A percentile compares a stretch with the other conserved stretches of the same genome.
phyloP scores from a whole-genome alignment of 106 monocot genomes.

The Dendrobium chrysotoxum region DNA sequence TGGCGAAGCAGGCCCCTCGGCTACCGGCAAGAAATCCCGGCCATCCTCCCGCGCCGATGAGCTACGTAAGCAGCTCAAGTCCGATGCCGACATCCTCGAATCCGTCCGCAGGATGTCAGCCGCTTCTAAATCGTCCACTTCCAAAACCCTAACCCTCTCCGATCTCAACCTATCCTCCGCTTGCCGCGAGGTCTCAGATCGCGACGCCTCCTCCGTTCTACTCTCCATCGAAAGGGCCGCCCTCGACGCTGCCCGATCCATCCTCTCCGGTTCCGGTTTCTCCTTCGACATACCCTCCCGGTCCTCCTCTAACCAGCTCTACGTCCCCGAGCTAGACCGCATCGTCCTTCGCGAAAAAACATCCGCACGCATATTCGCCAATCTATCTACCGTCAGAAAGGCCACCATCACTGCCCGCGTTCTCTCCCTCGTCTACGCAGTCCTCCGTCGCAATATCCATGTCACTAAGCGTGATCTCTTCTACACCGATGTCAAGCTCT shows the following conservation, averaged over 20 bases:
- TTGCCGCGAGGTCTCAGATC: constrained; percentile 57
- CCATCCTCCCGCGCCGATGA: constrained; percentile 36
- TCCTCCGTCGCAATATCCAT: constrained; percentile 70
- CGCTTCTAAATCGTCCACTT: constrained; percentile 15
- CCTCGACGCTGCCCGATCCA: constrained; percentile 39
- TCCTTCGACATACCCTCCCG: constrained; percentile 83
- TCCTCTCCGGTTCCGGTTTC: constrained; percentile 62
- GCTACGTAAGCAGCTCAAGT: constrained; percentile 50
- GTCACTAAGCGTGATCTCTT: constrained; percentile 98
- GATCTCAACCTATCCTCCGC: constrained; percentile 43
- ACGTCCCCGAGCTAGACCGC: constrained; percentile 85
- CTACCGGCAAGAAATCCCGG: background rate
- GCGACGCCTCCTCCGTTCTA: constrained; percentile 29
- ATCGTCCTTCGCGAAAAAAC: constrained; percentile 73
- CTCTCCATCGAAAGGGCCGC: constrained; percentile 42
- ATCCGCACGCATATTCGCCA: constrained; percentile 71
- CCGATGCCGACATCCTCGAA: constrained; percentile 69
- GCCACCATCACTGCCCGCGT: constrained; percentile 82
- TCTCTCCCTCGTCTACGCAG: constrained; percentile 65
- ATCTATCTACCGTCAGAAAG: constrained; percentile 82
- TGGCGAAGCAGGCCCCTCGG: constrained; percentile 5
- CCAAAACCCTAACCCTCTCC: constrained; percentile 29
- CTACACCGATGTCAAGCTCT: constrained; percentile 99
- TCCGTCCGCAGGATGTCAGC: constrained; percentile 36
- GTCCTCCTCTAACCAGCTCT: constrained; percentile 75